phyloP scores from a whole-genome alignment of 192 early-diverging fungal genomes.

The Dispira simplex region DNA sequence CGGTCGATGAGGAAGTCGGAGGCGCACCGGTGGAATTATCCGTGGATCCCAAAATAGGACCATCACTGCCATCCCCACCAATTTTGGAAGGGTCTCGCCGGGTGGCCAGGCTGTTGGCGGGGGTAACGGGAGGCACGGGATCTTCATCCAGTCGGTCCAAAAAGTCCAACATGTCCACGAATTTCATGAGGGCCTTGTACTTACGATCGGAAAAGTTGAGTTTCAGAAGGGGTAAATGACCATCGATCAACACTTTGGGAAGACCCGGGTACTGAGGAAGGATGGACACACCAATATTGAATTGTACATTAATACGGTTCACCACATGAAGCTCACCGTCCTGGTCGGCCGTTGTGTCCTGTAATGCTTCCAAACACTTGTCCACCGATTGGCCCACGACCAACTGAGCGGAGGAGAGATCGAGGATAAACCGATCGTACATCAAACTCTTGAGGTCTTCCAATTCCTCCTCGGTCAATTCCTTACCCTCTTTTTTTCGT shows the following conservation, averaged over 20 bases:
- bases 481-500: constrained; percentile 45
- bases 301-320: constrained; percentile 71
- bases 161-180: constrained; percentile 11
- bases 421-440: constrained; percentile 82
- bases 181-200: constrained; percentile 72
- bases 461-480: constrained; percentile 46
- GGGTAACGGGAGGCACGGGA: background rate
- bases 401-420: constrained; percentile 67
- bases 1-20: too few species aligned
- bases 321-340: constrained; percentile 62
- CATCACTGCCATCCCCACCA: too few species aligned
- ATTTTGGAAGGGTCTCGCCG: background rate
- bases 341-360: constrained; percentile 24
- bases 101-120: background rate
- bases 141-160: constrained; percentile 13
- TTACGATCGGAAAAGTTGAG: constrained; percentile 89
- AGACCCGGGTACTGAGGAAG: constrained; percentile 57
- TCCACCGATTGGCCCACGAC: constrained; percentile 62
- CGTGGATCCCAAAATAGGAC: too few species aligned
- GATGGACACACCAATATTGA: constrained; percentile 75
- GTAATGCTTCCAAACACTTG: constrained; percentile 50
- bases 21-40: too few species aligned
- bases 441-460: constrained; percentile 56
- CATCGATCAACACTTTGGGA: constrained; percentile 59
- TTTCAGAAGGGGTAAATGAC: constrained; percentile 66